Evolutionary conservation across 768 basidiomycete species (phyloP).

Genomic region (Suillus luteus): DNA sequence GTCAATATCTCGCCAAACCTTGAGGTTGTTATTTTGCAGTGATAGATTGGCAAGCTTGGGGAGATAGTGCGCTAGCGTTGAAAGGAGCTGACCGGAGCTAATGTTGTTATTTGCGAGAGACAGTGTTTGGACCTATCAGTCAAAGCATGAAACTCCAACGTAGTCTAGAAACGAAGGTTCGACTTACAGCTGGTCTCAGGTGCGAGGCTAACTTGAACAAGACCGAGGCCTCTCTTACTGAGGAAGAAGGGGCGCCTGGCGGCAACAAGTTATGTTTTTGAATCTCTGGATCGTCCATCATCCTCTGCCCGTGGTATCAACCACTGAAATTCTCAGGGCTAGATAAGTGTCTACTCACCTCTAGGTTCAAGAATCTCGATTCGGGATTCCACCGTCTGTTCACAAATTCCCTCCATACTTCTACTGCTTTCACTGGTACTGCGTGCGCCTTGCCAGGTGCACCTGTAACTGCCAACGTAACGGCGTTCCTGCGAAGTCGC

Average conservation of each 20-base stretch:
- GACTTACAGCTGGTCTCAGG: constrained; percentile 69
- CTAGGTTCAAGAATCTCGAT: constrained; percentile 73
- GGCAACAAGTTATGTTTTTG: constrained; percentile 68
- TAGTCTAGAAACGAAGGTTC: background rate
- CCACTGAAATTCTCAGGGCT: background rate
- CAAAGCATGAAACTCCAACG: background rate
- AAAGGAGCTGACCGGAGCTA: constrained; percentile 56
- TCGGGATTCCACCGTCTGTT: constrained; percentile 72
- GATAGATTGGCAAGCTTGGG: constrained; percentile 82
- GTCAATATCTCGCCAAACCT: constrained; percentile 70
- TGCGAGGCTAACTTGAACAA: constrained; percentile 86
- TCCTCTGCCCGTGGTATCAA: constrained; percentile 50
- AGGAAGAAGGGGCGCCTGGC: constrained; percentile 68
- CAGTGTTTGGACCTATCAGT: constrained; percentile 67
- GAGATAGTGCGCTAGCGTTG: constrained; percentile 68
- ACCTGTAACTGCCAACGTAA: constrained; percentile 31
- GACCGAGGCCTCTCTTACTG: constrained; percentile 69
- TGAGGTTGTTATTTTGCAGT: constrained; percentile 73
- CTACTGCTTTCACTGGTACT: constrained; percentile 45
- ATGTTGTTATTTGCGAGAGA: constrained; percentile 84
- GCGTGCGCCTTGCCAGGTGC: constrained; percentile 21
- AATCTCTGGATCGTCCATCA: constrained; percentile 77
- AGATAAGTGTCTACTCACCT: constrained; percentile 52
- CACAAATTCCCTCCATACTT: constrained; percentile 78
- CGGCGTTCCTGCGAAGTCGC: constrained; percentile 62